phyloP scores from a whole-genome alignment of 805 yeast genomes.

The Saturnispora serradocipensis region DNA sequence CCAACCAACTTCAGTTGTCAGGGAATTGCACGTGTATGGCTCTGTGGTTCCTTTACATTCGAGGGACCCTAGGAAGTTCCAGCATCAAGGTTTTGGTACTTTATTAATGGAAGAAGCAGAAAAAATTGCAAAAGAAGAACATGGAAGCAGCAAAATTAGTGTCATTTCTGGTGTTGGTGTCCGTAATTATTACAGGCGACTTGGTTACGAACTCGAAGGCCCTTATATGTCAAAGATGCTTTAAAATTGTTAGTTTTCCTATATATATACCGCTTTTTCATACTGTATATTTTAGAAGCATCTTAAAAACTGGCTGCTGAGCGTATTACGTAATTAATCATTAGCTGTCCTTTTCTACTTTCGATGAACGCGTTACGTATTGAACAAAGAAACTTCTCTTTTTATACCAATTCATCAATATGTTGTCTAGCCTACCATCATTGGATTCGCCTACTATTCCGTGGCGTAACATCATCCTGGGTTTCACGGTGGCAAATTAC shows the following conservation, averaged over 20 bases:
- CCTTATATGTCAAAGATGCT: slow-evolving; percentile 84
- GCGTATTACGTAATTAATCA: not conserved
- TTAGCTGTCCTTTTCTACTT: not conserved
- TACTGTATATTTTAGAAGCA: not conserved
- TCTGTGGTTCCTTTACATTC: slow-evolving; percentile 95
- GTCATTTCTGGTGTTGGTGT: slow-evolving; percentile 98
- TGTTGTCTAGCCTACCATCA: not conserved
- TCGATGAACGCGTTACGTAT: not conserved
- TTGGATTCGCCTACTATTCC: slow-evolving; percentile 61
- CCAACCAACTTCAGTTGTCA: slow-evolving; percentile 87
- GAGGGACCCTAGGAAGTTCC: slow-evolving; percentile 95
- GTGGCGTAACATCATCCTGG: slow-evolving; percentile 72
- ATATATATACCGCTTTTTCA: not conserved
- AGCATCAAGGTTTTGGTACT: slow-evolving; percentile 98
- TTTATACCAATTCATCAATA: not conserved
- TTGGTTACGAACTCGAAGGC: slow-evolving; percentile 90
- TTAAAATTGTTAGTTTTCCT: not conserved
- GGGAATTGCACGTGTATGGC: slow-evolving; percentile 96
- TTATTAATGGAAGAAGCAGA: slow-evolving; percentile 97
- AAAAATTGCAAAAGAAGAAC: slow-evolving; percentile 89
- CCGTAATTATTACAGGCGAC: slow-evolving; percentile 84
- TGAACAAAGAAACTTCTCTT: not conserved
- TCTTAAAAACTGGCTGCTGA: not conserved
- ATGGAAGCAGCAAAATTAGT: slow-evolving; percentile 81
- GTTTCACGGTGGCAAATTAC: slow-evolving; percentile 67